Percentiles rank a stretch among this genome's conserved stretches.
Conservation (phyloP, 495 filamentous ascomycete genomes). For the Zalerion maritima region DNA sequence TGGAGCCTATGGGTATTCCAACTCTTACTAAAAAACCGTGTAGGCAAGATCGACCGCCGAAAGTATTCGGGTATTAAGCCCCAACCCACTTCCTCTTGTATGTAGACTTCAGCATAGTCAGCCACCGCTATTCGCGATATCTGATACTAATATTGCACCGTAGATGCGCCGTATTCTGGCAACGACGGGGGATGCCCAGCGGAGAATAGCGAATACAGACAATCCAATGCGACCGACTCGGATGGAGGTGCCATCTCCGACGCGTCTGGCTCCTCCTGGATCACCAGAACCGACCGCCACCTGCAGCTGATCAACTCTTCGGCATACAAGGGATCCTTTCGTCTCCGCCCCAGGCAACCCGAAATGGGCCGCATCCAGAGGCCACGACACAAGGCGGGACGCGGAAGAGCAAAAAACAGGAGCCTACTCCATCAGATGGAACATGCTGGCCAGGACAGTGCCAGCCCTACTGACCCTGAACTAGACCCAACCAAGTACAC, state of each 20-base stretch:
- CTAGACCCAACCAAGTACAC: conserved; percentile 37
- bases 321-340: conserved; percentile 63
- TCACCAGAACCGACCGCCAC: conserved; percentile 69
- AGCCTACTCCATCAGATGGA: conserved; percentile 27
- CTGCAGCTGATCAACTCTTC: conserved; percentile 79
- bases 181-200: too few relatives aligned
- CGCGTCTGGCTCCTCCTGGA: conserved; percentile 42
- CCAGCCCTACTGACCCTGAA: conserved; percentile 20
- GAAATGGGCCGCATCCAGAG: conserved; percentile 53
- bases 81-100: too few relatives aligned
- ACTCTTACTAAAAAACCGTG: conserved; percentile 8
- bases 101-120: too few relatives aligned
- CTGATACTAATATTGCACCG: too few relatives aligned
- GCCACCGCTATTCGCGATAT: too few relatives aligned
- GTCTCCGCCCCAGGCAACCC: conserved; percentile 57
- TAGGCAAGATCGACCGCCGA: conserved; percentile 74
- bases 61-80: too few relatives aligned
- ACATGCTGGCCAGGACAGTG: conserved; percentile 19
- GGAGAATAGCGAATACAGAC: too few relatives aligned
- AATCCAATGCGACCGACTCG: conserved; percentile 12
- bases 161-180: too few relatives aligned
- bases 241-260: conserved; percentile 18
- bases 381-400: conserved; percentile 40
- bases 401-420: conserved; percentile 46
- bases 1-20: conserved; percentile 4